These are phyloP conservation scores for Vitis hybrid DNA, from an alignment of 177 flowering plant genomes.

Conservation along the genomic window DNA sequence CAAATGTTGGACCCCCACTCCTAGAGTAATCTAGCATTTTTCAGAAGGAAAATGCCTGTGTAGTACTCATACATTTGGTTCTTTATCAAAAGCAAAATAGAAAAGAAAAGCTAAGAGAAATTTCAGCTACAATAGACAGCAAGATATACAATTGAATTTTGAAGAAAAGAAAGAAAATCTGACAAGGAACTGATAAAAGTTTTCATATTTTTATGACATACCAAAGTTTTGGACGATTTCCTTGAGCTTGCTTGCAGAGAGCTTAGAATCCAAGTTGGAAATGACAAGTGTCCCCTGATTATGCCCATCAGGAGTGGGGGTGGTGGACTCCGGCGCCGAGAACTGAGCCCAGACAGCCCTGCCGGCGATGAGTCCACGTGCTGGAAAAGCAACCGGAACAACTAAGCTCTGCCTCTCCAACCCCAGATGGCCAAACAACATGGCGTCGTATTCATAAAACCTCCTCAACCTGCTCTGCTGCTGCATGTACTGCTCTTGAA, in stretches of 20 bases:
- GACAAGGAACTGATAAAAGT: too few relatives aligned
- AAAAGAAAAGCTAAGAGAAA: too few relatives aligned
- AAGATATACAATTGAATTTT: too few relatives aligned
- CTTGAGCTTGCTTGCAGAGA: conserved; percentile 37
- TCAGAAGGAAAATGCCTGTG: too few relatives aligned
- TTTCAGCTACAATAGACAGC: too few relatives aligned
- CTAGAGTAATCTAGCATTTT: too few relatives aligned
- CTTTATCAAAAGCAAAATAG: too few relatives aligned
- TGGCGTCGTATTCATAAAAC: conserved; percentile 20
- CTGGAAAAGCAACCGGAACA: conserved; percentile 26
- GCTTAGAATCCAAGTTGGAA: conserved; percentile 62
- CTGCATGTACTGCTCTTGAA: conserved; percentile 72
- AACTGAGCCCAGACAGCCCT: conserved; percentile 86
- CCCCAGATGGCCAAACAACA: background rate
- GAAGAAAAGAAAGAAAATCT: too few relatives aligned
- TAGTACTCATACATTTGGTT: too few relatives aligned
- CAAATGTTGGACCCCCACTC: too few relatives aligned
- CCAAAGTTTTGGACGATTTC: conserved; percentile 64
- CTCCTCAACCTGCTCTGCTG: conserved; percentile 46
- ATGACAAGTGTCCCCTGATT: conserved; percentile 92
- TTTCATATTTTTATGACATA: too few relatives aligned
- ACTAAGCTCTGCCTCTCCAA: too few relatives aligned
- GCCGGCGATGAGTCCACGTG: conserved; percentile 59
- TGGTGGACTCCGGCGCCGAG: conserved; percentile 31
- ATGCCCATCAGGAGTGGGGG: conserved; percentile 39